phyloP scores from a whole-genome alignment of 192 early-diverging fungal species.

The Fimicolochytrium jonesii region DNA sequence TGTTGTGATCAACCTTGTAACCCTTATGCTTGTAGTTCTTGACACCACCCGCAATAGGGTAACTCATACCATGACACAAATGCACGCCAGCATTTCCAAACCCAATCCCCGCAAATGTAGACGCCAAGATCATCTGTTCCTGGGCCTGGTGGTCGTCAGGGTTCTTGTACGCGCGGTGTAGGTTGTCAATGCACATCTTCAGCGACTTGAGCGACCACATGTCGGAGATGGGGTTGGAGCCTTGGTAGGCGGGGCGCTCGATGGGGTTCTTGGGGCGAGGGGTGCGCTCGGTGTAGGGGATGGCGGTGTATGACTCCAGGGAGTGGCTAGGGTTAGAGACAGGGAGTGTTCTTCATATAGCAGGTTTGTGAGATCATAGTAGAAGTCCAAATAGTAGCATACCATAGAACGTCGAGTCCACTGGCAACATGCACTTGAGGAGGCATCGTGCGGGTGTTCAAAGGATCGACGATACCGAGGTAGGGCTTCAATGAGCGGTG shows the following conservation, averaged over 20 bases:
- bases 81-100: constrained; percentile 90
- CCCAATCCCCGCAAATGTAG: constrained; percentile 85
- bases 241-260: constrained; percentile 84
- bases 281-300: constrained; percentile 74
- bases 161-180: constrained; percentile 67
- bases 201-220: constrained; percentile 81
- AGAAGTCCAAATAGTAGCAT: no score
- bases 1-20: constrained; percentile 69
- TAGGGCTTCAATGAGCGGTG: constrained; percentile 76
- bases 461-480: constrained; percentile 82
- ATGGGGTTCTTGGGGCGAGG: constrained; percentile 78
- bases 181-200: constrained; percentile 73
- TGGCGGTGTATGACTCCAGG: constrained; percentile 86
- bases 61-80: constrained; percentile 78
- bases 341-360: no score
- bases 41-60: constrained; percentile 84
- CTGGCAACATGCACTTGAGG: constrained; percentile 77
- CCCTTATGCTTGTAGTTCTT: constrained; percentile 76
- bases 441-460: constrained; percentile 85
- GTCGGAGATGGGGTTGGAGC: constrained; percentile 88
- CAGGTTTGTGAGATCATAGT: no score
- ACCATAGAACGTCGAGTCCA: constrained; percentile 81
- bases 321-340: constrained; percentile 80
- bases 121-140: constrained; percentile 82
- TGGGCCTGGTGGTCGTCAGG: constrained; percentile 64